These are phyloP conservation scores for Phytopythium mirpurense DNA, from an alignment of 352 stramenopile species.

Conservation along the genomic window DNA sequence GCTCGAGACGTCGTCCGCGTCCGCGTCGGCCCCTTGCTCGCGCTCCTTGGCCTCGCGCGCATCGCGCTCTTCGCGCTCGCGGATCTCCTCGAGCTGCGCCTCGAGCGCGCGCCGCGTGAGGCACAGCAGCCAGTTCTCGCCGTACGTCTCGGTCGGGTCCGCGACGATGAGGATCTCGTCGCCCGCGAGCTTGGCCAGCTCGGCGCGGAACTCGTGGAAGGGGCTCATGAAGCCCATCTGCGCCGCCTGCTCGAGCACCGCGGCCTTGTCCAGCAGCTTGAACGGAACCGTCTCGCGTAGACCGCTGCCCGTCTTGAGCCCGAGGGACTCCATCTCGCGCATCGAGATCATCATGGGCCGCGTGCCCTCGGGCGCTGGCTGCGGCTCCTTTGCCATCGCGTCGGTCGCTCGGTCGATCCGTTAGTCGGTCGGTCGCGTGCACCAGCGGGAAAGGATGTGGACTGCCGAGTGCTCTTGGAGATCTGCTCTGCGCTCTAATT, in stretches of 20 bases:
- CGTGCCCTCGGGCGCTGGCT: constrained; percentile 55
- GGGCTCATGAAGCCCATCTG: constrained; percentile 81
- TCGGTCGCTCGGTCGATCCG: neutral
- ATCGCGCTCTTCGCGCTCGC: constrained; percentile 34
- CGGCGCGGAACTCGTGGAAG: constrained; percentile 65
- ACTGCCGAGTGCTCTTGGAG: neutral
- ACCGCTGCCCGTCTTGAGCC: constrained; percentile 72
- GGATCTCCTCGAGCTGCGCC: constrained; percentile 56
- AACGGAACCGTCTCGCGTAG: constrained; percentile 69
- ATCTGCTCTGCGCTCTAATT: neutral
- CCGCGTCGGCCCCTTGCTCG: constrained; percentile 17
- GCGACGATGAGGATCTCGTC: constrained; percentile 74
- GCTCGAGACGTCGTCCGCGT: constrained; percentile 41
- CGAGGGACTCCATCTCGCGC: constrained; percentile 80
- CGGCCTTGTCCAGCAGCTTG: constrained; percentile 60
- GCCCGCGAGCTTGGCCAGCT: constrained; percentile 64
- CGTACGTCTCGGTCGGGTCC: constrained; percentile 68
- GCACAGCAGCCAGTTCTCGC: constrained; percentile 83
- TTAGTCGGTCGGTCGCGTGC: too few species aligned
- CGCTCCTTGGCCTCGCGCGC: constrained; percentile 35
- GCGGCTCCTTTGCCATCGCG: constrained; percentile 26
- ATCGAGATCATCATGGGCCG: constrained; percentile 83
- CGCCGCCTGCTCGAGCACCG: constrained; percentile 71
- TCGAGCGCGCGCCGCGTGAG: constrained; percentile 65
- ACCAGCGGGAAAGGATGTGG: neutral